phyloP scores from a whole-genome alignment of 192 early-diverging fungal genomes.

The Lobosporangium transversale region DNA sequence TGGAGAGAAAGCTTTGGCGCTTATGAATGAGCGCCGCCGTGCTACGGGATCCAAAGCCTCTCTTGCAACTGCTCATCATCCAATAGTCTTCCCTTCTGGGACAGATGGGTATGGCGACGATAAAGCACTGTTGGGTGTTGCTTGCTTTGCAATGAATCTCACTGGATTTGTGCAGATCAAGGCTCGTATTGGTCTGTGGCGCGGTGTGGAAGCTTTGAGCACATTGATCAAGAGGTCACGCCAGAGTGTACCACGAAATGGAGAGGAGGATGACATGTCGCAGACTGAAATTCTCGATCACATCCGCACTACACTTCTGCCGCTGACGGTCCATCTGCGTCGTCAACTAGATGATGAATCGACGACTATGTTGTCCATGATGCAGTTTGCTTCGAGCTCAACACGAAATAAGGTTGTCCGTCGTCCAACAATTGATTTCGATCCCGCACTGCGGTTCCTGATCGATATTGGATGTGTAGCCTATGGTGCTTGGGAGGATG shows the following conservation, averaged over 20 bases:
- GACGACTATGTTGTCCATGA: slow-evolving; percentile 31
- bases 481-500: slow-evolving; percentile 51
- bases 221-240: slow-evolving; percentile 23
- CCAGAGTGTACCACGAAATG: not conserved
- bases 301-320: slow-evolving; percentile 44
- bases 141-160: slow-evolving; percentile 47
- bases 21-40: slow-evolving; percentile 46
- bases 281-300: slow-evolving; percentile 49
- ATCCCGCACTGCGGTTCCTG: slow-evolving; percentile 43
- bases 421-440: slow-evolving; percentile 27
- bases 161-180: slow-evolving; percentile 49
- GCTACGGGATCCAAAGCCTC: slow-evolving; percentile 16
- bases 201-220: slow-evolving; percentile 37
- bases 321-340: slow-evolving; percentile 41
- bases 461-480: slow-evolving; percentile 45
- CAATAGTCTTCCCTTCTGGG: too few species aligned
- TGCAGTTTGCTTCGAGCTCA: slow-evolving; percentile 32
- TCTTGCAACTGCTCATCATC: too few species aligned
- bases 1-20: slow-evolving; percentile 48
- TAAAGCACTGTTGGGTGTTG: slow-evolving; percentile 33
- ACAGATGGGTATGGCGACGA: slow-evolving; percentile 30
- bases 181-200: slow-evolving; percentile 49
- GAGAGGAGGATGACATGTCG: slow-evolving; percentile 23
- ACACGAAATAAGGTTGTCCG: slow-evolving; percentile 20
- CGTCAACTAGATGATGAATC: slow-evolving; percentile 48